Evolutionary conservation across 2,329 filamentous ascomycete genomes (phyloP), one percentile per base, ranked within the genome.

Genomic region (Madurella fahalii): DNA sequence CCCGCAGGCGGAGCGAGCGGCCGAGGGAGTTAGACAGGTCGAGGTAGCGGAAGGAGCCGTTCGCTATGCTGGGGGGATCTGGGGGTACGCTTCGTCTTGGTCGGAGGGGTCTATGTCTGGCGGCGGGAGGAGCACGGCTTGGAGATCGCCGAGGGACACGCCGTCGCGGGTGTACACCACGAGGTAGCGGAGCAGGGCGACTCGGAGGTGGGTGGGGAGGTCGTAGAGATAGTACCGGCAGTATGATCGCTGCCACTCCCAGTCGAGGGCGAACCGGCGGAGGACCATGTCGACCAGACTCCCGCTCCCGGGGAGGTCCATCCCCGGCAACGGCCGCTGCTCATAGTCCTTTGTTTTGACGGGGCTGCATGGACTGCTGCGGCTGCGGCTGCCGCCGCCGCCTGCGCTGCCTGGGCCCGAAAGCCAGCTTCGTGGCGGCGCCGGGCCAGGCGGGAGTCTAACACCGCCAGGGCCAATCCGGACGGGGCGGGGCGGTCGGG

Each of bases 391-490:
- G 53, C 50, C 43, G 16, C 32, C 50, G 8, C 34, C 54, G 45
- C 32, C 45, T 53, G 66, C 9, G 61, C 66, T 58, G 67, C 60
- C 52, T 51, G 65, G 2, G 70, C 71, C 54, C 66, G 61, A 56
- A 53, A 75, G 65, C 83, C 83, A 86, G 63, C 80, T 84, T 39
- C 74, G 73, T 2, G 83, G 83, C 18, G 83, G 77, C 25, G 81
- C 76, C 18, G 83, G 83, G 0, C 83, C 83, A 2, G 83, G 74
- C 9, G 82, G 82, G 17, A 77, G 68, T 52, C 80, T 74, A 53
- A 77, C 72, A 16, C 80, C 80, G 63, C 72, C 68, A 15, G 66
- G 66, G 62, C 79, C 78, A 41, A 77, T 69, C 50, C 76, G 72
- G 44, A 50, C 65, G 20, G 69, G 71, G 42, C 75, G 72, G 53